Evolutionary conservation across 1,284 basidiomycete species (phyloP).

Genomic region (Xerocomus minutiporus): DNA sequence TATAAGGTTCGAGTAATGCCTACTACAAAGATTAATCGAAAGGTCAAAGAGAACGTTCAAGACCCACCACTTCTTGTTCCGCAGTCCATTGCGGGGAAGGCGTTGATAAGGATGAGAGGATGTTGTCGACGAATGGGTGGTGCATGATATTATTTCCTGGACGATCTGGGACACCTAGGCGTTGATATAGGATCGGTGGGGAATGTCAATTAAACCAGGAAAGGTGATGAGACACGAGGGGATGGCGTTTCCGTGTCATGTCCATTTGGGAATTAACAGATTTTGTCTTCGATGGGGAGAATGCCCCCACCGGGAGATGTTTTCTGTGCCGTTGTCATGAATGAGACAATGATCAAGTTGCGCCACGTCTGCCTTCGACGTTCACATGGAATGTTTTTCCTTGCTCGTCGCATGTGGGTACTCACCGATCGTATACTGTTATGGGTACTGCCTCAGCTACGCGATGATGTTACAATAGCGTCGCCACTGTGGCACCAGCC

Average conservation of each 20-base stretch:
- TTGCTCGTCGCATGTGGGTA: not conserved
- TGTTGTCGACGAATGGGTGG: slow-evolving; percentile 23
- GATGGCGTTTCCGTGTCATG: not conserved
- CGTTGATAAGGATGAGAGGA: slow-evolving; percentile 20
- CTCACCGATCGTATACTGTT: not conserved
- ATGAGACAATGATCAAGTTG: not conserved
- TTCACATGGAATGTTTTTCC: not conserved
- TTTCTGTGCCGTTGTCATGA: slow-evolving; percentile 6
- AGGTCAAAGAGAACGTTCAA: not conserved
- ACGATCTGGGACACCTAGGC: not conserved
- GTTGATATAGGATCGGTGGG: slow-evolving; percentile 10
- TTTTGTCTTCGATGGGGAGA: slow-evolving; percentile 3
- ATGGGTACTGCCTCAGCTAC: not conserved
- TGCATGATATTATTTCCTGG: slow-evolving; percentile 14
- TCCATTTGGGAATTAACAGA: slow-evolving; percentile 9
- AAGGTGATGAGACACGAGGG: not conserved
- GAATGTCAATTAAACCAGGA: slow-evolving; percentile 5
- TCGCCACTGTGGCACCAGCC: not conserved
- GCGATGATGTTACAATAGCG: not conserved
- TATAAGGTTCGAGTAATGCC: slow-evolving; percentile 83
- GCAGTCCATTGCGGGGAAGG: slow-evolving; percentile 9
- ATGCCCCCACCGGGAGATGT: not conserved
- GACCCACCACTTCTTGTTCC: slow-evolving; percentile 22
- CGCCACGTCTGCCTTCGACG: slow-evolving; percentile 5
- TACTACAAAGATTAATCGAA: slow-evolving; percentile 3